A percentile compares a stretch with the other conserved stretches of the same genome.
These are phyloP conservation scores for Colletotrichum echinochloae DNA, from an alignment of 2,329 filamentous ascomycete genomes.

Conservation along the genomic window DNA sequence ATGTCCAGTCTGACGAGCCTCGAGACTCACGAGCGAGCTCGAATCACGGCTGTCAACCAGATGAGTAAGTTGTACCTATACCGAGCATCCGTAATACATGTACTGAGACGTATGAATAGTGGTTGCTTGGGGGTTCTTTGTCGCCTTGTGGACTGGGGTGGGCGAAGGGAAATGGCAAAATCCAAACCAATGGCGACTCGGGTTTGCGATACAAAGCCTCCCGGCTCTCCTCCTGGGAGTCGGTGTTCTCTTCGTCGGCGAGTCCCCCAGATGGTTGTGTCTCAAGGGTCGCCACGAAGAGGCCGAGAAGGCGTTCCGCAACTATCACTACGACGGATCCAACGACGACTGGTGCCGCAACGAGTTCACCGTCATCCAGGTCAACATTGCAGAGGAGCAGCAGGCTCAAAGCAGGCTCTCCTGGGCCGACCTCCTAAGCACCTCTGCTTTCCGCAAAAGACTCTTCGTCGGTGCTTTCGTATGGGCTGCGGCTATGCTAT, in stretches of 20 bases:
- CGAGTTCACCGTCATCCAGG: constrained; percentile 52
- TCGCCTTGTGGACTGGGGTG: constrained; percentile 55
- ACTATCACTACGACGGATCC: constrained; percentile 51
- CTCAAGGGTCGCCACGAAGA: constrained; percentile 53
- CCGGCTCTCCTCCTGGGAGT: constrained; percentile 51
- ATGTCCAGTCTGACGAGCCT: constrained; percentile 6
- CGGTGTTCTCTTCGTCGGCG: constrained; percentile 51
- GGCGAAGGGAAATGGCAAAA: constrained; percentile 54
- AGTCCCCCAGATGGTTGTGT: constrained; percentile 53
- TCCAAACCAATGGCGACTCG: constrained; percentile 54
- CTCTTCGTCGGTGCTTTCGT: constrained; percentile 56
- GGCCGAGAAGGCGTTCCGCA: constrained; percentile 49
- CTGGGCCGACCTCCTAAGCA: constrained; percentile 51
- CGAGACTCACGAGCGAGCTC: constrained; percentile 53
- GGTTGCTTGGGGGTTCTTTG: constrained; percentile 57
- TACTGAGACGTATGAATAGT: constrained; percentile 43
- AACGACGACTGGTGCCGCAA: constrained; percentile 53
- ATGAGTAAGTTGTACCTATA: constrained; percentile 49
- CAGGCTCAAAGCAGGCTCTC: constrained; percentile 46
- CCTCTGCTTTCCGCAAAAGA: constrained; percentile 50
- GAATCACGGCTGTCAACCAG: constrained; percentile 55
- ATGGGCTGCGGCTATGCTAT: constrained; percentile 56
- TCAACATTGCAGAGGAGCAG: constrained; percentile 52
- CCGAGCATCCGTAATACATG: rapidly evolving
- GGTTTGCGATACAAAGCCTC: constrained; percentile 53